These are phyloP conservation scores for Dactylellina drechsleri DNA, from an alignment of 2,329 filamentous ascomycete genomes.

Conservation along the genomic window DNA sequence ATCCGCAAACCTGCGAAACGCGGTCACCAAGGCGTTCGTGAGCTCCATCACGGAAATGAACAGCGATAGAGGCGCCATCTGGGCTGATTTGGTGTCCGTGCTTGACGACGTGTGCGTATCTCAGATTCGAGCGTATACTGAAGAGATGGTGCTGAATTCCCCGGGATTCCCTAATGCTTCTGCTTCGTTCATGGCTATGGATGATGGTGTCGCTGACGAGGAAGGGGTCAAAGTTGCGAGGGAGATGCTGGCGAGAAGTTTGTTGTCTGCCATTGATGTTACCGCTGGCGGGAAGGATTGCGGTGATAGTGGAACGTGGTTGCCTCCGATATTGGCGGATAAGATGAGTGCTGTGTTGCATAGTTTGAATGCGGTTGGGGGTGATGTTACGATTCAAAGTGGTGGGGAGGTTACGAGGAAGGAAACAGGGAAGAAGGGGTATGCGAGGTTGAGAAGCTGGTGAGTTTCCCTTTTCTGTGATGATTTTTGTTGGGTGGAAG, in stretches of 20 bases:
- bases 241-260: constrained; percentile 56
- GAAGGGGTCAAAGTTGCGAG: constrained; percentile 55
- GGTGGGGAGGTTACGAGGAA: constrained; percentile 52
- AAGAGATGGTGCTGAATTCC: constrained; percentile 57
- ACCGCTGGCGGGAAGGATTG: constrained; percentile 54
- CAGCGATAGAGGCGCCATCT: constrained; percentile 56
- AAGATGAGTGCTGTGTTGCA: constrained; percentile 57
- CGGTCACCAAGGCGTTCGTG: constrained; percentile 57
- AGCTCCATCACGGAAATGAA: constrained; percentile 57
- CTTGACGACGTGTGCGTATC: constrained; percentile 57
- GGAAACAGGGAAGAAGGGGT: constrained; percentile 41
- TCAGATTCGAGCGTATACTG: constrained; percentile 57
- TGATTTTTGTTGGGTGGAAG: not conserved
- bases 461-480: constrained; percentile 43
- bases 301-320: constrained; percentile 41
- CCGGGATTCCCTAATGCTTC: constrained; percentile 55
- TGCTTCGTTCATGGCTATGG: constrained; percentile 52
- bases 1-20: constrained; percentile 52
- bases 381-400: constrained; percentile 43
- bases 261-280: constrained; percentile 58
- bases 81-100: constrained; percentile 57
- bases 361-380: constrained; percentile 24
- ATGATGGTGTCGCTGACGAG: constrained; percentile 48
- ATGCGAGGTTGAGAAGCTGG: constrained; percentile 53
- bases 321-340: constrained; percentile 57